Base-by-base conservation (phyloP, 176 grass and related monocot species). In the Poa annua region DNA sequence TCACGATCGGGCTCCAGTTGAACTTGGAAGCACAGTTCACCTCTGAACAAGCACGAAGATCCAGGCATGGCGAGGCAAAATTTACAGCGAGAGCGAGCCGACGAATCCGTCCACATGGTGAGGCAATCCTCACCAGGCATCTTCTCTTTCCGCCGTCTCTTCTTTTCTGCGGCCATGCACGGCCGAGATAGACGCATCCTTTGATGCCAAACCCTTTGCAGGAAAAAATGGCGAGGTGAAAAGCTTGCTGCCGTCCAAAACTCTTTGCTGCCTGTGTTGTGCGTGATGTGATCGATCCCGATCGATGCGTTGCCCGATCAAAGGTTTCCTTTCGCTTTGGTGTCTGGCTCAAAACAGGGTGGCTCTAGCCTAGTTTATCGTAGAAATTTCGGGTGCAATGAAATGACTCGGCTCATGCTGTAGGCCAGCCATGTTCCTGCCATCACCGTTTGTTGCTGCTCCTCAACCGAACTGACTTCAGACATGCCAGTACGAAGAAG, bases 281-380 rank as follows among this genome's bases (percentile, higher is more conserved):
- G 84, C 33, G 42, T 16, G 82, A 81, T 51, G 77, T 80, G 78
- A 70, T 70, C 52, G 77, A 85, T 85, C 88, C 64, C 83, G 73
- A 88, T 88, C 83, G 73, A 88, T 88, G 81, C 25, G 66, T 9
- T 35, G 26, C 24, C 51, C 33, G 32, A 84, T 80, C 38, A 29
- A 29, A 29, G 29, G 29, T 29, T 29, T 2, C 14, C 38, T 80
- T 82, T 78, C 12, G 53, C 88, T 86, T 86, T 78, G 20, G 61
- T 73, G 75, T 74, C 78, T 71, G 49, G 82, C 10, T 78, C 64
- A 48, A 48, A 89, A 86, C 64, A 78, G 83, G 80, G 24, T 62
- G 45, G 41, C 69, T 47, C 69, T 47, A 47, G 11, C 45, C 54
- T 74, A 63, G 55, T 8, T 45, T 63, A n/a, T 19, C 41, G 4